Conservation (phyloP, 805 yeast species). For the Ogataea allantospora region DNA sequence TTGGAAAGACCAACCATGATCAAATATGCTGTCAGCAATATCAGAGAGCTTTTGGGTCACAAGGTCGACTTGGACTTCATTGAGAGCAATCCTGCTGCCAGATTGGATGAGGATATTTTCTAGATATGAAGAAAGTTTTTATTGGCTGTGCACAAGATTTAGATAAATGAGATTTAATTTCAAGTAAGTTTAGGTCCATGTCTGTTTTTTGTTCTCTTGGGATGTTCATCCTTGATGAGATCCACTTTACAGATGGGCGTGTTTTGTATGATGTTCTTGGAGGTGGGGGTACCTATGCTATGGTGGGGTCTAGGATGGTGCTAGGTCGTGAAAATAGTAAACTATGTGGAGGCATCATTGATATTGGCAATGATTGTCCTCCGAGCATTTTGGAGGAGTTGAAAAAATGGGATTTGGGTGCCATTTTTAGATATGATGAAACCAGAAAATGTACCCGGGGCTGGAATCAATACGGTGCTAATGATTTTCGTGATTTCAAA, state of each 20-base stretch:
- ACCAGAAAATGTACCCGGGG: slow-evolving; percentile 74
- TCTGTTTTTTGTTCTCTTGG: slow-evolving; percentile 66
- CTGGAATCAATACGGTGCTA: slow-evolving; percentile 66
- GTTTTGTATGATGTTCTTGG: slow-evolving; percentile 61
- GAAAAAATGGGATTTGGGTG: slow-evolving; percentile 60
- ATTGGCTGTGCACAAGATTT: slow-evolving; percentile 1
- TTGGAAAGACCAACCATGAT: slow-evolving; percentile 99
- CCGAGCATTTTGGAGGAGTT: slow-evolving; percentile 41
- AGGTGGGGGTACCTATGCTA: slow-evolving; percentile 87
- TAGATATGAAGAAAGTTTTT: slow-evolving; percentile 13
- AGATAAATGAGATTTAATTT: neutral
- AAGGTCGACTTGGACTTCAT: slow-evolving; percentile 93
- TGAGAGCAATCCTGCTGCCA: slow-evolving; percentile 95
- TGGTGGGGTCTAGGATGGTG: slow-evolving; percentile 67
- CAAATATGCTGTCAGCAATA: slow-evolving; percentile 91
- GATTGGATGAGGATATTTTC: slow-evolving; percentile 76
- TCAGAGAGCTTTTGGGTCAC: slow-evolving; percentile 95
- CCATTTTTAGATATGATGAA: slow-evolving; percentile 49
- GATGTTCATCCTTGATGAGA: slow-evolving; percentile 88
- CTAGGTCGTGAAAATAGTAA: slow-evolving; percentile 36
- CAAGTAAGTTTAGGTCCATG: neutral
- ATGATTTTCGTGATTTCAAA: slow-evolving; percentile 59
- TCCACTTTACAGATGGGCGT: slow-evolving; percentile 48
- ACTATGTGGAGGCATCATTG: slow-evolving; percentile 67
- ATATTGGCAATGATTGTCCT: slow-evolving; percentile 80